Conservation (phyloP, 768 basidiomycete genomes). For the Mycena maculata region DNA sequence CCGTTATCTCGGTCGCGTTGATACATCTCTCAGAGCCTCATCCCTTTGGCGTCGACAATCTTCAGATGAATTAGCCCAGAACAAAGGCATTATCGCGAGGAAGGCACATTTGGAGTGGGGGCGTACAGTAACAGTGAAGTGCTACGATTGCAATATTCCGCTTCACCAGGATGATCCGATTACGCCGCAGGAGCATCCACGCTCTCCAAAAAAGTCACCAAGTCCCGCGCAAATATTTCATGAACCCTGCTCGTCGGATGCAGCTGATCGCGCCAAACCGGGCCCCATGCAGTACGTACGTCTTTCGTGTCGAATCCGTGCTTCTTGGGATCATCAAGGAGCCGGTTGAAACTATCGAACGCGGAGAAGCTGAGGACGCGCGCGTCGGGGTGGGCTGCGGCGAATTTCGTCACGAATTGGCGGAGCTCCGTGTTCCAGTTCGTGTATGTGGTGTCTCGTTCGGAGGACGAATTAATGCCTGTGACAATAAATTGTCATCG, state of each 20-base stretch:
- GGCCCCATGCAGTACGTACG: conserved; percentile 46
- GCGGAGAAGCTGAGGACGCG: conserved; percentile 65
- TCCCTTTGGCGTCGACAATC: too few relatives aligned
- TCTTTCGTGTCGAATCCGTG: conserved; percentile 54
- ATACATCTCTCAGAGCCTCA: too few relatives aligned
- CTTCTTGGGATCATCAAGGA: conserved; percentile 58
- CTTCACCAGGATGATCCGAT: too few relatives aligned
- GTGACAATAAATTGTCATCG: background rate
- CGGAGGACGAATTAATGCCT: conserved; percentile 12
- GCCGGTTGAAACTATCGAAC: conserved; percentile 54
- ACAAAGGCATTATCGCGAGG: too few relatives aligned
- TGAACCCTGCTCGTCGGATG: conserved; percentile 67
- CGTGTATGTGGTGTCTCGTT: conserved; percentile 29
- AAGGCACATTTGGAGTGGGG: too few relatives aligned
- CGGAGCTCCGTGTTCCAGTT: conserved; percentile 61
- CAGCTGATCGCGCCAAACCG: conserved; percentile 63
- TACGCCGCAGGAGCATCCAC: too few relatives aligned
- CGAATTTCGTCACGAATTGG: conserved; percentile 49
- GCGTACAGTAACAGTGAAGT: too few relatives aligned
- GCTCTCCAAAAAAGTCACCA: conserved; percentile 52
- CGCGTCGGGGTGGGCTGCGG: conserved; percentile 52
- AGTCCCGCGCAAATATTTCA: conserved; percentile 56
- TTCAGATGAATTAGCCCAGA: too few relatives aligned
- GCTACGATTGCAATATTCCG: too few relatives aligned
- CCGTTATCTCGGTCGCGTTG: too few relatives aligned